A percentile compares a stretch with the other conserved stretches of the same genome.
Conservation (phyloP, 2,329 filamentous ascomycete genomes). For the Thielaviopsis ethacetica region DNA sequence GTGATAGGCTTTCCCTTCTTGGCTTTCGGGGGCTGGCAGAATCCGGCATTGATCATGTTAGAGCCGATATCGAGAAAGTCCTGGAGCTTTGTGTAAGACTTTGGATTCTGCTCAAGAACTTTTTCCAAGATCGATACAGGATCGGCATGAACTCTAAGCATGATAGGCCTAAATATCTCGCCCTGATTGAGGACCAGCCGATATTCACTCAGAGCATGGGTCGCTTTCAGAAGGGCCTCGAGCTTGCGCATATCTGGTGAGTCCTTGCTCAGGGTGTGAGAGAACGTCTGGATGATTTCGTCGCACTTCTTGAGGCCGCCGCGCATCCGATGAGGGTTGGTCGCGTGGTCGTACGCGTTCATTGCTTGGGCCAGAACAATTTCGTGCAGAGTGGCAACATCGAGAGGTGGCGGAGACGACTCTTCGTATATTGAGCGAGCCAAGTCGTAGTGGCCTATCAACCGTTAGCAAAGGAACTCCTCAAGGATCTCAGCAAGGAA, state of each 20-base stretch:
- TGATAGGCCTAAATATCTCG: conserved; percentile 63
- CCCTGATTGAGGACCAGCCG: conserved; percentile 63
- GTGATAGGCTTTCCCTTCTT: conserved; percentile 17
- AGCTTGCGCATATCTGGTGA: conserved; percentile 35
- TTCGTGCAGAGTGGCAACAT: conserved; percentile 35
- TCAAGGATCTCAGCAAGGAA: not conserved
- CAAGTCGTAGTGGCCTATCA: conserved; percentile 38
- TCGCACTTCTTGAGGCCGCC: conserved; percentile 64
- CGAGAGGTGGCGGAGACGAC: conserved; percentile 30
- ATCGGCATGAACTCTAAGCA: conserved; percentile 60
- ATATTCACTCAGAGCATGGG: conserved; percentile 60
- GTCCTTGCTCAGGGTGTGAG: conserved; percentile 36
- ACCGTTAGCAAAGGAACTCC: not conserved
- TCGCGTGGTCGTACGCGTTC: conserved; percentile 63
- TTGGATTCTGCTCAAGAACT: conserved; percentile 58
- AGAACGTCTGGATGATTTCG: conserved; percentile 53
- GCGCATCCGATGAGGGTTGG: conserved; percentile 61
- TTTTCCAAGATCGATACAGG: conserved; percentile 57
- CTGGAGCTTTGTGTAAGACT: conserved; percentile 58
- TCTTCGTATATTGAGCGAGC: conserved; percentile 46
- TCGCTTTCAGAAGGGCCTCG: conserved; percentile 52
- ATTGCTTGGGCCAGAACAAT: conserved; percentile 48
- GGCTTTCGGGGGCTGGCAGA: conserved; percentile 1
- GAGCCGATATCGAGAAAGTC: conserved; percentile 54
- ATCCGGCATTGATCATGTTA: conserved; percentile 46